Conservation (phyloP, 1,284 basidiomycete genomes). For the Sanguinoderma infundibulare region DNA sequence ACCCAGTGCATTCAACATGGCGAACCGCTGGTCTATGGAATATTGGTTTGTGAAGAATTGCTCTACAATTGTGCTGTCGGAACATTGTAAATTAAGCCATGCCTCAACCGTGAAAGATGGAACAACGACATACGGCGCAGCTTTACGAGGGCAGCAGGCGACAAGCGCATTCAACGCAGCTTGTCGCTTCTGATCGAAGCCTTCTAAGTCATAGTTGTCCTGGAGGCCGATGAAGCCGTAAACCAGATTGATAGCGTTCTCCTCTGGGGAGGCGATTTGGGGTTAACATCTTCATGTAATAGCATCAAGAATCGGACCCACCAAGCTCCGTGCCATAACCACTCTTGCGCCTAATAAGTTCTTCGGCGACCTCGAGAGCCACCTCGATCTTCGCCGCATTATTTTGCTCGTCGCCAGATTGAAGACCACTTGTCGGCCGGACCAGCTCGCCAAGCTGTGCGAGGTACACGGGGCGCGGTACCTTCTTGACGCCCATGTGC, state of each 20-base stretch:
- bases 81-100: not conserved
- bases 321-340: slow-evolving; percentile 87
- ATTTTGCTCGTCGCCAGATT: slow-evolving; percentile 61
- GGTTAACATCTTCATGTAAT: not conserved
- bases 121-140: slow-evolving; percentile 70
- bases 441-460: slow-evolving; percentile 79
- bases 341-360: slow-evolving; percentile 80
- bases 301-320: slow-evolving; percentile 39
- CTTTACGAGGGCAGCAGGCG: slow-evolving; percentile 74
- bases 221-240: slow-evolving; percentile 78
- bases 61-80: slow-evolving; percentile 77
- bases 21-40: slow-evolving; percentile 82
- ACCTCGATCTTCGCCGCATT: slow-evolving; percentile 81
- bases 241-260: slow-evolving; percentile 86
- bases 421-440: slow-evolving; percentile 48
- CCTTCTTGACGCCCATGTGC: slow-evolving; percentile 65
- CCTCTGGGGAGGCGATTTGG: slow-evolving; percentile 52
- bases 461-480: slow-evolving; percentile 81
- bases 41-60: slow-evolving; percentile 95
- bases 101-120: not conserved
- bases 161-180: slow-evolving; percentile 81
- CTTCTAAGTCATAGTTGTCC: slow-evolving; percentile 82
- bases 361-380: slow-evolving; percentile 78
- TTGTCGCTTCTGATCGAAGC: slow-evolving; percentile 82
- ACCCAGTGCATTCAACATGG: slow-evolving; percentile 86